A percentile compares a stretch with the other conserved stretches of the same genome.
Conservation (phyloP, 2,329 filamentous ascomycete species). For the Ascochyta koolunga region DNA sequence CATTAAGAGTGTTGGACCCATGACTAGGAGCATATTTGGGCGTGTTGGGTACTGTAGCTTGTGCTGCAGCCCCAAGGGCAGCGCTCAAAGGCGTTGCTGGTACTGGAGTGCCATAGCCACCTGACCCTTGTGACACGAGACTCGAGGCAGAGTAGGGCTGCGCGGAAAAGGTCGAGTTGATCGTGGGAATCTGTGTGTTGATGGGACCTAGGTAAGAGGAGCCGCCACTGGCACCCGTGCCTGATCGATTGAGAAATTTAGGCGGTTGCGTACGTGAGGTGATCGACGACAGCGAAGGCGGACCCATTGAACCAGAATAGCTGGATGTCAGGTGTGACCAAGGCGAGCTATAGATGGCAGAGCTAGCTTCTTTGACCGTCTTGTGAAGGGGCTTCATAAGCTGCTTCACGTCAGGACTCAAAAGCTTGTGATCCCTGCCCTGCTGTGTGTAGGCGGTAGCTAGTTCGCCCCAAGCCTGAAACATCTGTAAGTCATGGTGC, state of each 20-base stretch:
- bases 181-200: slow-evolving; percentile 44
- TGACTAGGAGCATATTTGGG: slow-evolving; percentile 33
- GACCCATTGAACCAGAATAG: slow-evolving; percentile 34
- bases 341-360: slow-evolving; percentile 70
- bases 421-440: slow-evolving; percentile 52
- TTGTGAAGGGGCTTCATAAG: slow-evolving; percentile 82
- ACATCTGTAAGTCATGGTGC: slow-evolving; percentile 41
- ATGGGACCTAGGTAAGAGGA: slow-evolving; percentile 43
- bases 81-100: slow-evolving; percentile 90
- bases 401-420: slow-evolving; percentile 70
- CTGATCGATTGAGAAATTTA: slow-evolving; percentile 35
- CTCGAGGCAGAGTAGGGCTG: slow-evolving; percentile 36
- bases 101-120: slow-evolving; percentile 61
- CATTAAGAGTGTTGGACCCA: slow-evolving; percentile 37
- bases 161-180: slow-evolving; percentile 36
- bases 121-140: slow-evolving; percentile 36
- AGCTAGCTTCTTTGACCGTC: slow-evolving; percentile 79
- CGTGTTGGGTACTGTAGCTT: slow-evolving; percentile 80
- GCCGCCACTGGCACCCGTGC: slow-evolving; percentile 29
- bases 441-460: slow-evolving; percentile 52
- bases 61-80: slow-evolving; percentile 85
- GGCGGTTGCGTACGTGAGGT: slow-evolving; percentile 45
- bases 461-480: slow-evolving; percentile 69
- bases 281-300: slow-evolving; percentile 42
- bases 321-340: slow-evolving; percentile 63